Evolutionary conservation across 305 asterid species (phyloP), one percentile per base, ranked within the genome.

Genomic region (Fraxinus paxiana): DNA sequence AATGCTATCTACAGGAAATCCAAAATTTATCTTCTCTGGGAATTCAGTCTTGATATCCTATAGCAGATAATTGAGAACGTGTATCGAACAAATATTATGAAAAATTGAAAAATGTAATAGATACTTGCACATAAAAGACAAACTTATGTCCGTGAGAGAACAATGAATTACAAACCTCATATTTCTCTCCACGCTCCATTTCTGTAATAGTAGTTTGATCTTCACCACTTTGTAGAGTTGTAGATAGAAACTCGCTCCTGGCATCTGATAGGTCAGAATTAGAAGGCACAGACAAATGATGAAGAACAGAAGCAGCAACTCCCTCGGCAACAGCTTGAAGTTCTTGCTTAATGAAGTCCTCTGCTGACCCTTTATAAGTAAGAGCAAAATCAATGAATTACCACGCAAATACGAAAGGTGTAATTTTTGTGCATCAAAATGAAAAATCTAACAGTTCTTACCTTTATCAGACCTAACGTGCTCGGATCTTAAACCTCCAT

Each of bases 271-370:
- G 84, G 73, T 91, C 95, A 6, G 90, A 80, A 83, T 89, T 87
- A 54, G 92, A 87, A 76, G 88, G 84, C 31, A 77, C 51, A 15
- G 95, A 86, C 61, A 97, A 85, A 83, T 85, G 91, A 84, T 35
- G 41, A 34, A 93, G 91, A 80, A 95, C 98, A 81, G 99, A 93
- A 81, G 97, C 92, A 84, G 94, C 99, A 65, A 90, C 97, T 69
- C 92, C 98, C 87, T 94, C 98, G 54, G 99, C 98, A 81, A 96
- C 97, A 79, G 92, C 92, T 88, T 91, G 96, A 87, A 93, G 96
- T 86, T 96, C 97, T 89, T 90, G 95, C 87, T 95, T 93, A 80
- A 94, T 90, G 77, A 81, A 86, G 82, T 96, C 97, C 87, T 94
- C 99, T 7, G 93, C 88, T 37, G 94, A 91, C 79, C 86, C 97